Evolutionary conservation across 306 rosid genomes (phyloP), one percentile per base, ranked within the genome.

Genomic region (Citrullus amarus): DNA sequence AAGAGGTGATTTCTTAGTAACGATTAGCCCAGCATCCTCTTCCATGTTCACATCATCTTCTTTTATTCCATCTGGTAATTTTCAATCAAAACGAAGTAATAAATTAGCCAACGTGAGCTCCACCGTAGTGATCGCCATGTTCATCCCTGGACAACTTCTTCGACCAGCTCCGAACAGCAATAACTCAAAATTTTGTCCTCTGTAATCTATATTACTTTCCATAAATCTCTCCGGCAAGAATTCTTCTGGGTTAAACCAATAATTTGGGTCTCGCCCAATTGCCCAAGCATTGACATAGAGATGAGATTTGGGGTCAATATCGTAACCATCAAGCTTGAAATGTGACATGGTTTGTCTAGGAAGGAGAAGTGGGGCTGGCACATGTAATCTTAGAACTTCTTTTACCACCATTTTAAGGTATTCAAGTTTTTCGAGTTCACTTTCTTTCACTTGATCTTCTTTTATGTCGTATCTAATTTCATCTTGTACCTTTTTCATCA

Each of bases 341-440:
- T 20, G 54, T 0, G 77, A 73, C 2, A 55, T 74, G 79, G 87
- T 59, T 71, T 43, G 43, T 15, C 83, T 50, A 6, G 86, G 81
- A 25, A 63, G n/a, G 9, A 83, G 5, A 16, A 88, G 67, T 9
- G 88, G 17, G 30, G 38, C 1, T 0, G 89, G 86, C 6, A 80
- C 28, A 30, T 78, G 88, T 8, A 86, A 78, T 32, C 90, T 80
- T 1, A 86, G 22, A 54, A 82, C 73, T 16, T 88, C 92, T 79
- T 81, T 88, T 9, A 82, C 5, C 0, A 78, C 53, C 28, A 81
- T 76, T 39, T 86, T 83, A 4, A 86, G 50, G 54, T 83, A 89
- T 7, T n/a, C 55, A 82, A 89, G 82, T 10, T 30, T 22, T 9
- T 53, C 60, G 2, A 74, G 36, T 5, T 74, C 14, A 4, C 1